Evolutionary conservation across 2,329 filamentous ascomycete genomes (phyloP), one percentile per base, ranked within the genome.

Genomic region (Sordariomycetes sp.): DNA sequence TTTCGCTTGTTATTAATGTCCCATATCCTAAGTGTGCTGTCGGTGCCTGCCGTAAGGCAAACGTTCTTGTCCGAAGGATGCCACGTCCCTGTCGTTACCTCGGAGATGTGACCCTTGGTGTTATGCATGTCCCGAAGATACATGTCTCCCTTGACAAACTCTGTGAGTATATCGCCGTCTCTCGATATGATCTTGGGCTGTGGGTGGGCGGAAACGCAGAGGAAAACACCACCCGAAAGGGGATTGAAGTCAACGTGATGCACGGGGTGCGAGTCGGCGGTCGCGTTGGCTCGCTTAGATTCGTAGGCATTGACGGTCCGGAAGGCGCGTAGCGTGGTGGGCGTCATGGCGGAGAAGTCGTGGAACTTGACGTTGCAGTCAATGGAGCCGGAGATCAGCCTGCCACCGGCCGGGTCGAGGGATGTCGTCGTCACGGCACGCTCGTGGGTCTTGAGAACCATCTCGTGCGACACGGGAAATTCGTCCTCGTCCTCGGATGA

Each of bases 121-220:
- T 97, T 91, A 71, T 96, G 83, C 87, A 97, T 95, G 69, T 99
- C 94, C 57, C 92, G 82, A 62, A 99, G 74, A 65, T 99, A 99
- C 91, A 97, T 97, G 68, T 99, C 94, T 52, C 94, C 94, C 72
- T 99, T 99, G 63, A 90, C 86, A 62, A 96, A 97, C 66, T 96
- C 90, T 1, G 86, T 86, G 54, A 95, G 65, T 8, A 87, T 78
- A 52, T 95, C 89, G 45, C 94, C 94, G 72, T 99, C 92, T 65
- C 94, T 84, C 64, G 83, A 89, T 68, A 97, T 78, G 25, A 99
- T 84, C 69, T 90, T 91, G 13, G 92, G 89, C 69, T 97, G 92
- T 1, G 92, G 86, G 48, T 92, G 89, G 7, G 92, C 90, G 8
- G 90, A 87, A 52, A 97, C 78, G 63, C 94, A 95, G 36, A 99